A percentile compares a stretch with the other conserved stretches of the same genome.
Conservation (phyloP, 208 protist genomes). For the Leishmania lainsoni region DNA sequence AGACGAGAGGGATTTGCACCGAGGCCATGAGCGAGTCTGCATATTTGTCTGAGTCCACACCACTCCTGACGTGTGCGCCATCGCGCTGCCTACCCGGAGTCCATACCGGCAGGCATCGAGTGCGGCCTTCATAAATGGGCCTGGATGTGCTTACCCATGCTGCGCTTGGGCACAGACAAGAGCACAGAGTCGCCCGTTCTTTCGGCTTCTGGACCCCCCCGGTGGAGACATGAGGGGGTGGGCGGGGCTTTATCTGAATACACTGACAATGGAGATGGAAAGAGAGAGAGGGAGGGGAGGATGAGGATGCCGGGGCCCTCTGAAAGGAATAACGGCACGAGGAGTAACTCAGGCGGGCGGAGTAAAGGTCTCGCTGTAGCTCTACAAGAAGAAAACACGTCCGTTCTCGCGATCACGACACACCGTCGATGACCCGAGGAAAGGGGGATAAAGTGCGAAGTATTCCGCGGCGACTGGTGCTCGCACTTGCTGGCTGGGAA, state of each 20-base stretch:
- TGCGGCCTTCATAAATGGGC: not conserved
- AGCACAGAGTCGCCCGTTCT: not conserved
- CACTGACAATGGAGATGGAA: not conserved
- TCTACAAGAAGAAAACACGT: not conserved
- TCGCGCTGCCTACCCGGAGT: no score
- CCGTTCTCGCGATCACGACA: not conserved
- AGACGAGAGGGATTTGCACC: not conserved
- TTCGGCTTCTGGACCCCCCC: not conserved
- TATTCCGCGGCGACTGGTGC: no score
- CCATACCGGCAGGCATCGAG: not conserved
- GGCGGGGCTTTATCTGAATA: not conserved
- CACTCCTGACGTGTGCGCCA: no score
- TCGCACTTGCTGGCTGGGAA: not conserved
- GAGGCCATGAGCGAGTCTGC: not conserved
- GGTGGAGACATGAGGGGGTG: not conserved
- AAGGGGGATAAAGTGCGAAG: not conserved
- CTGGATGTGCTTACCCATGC: not conserved
- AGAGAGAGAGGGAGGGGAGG: not conserved
- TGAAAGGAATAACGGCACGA: no score
- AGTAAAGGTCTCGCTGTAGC: no score
- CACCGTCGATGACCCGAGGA: no score
- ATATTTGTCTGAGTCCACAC: no score
- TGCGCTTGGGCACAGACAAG: not conserved
- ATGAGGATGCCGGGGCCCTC: not conserved
- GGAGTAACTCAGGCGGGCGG: not conserved